Evolutionary conservation across 768 basidiomycete species (phyloP).

Genomic region (Agaricus sinodeliciosus): DNA sequence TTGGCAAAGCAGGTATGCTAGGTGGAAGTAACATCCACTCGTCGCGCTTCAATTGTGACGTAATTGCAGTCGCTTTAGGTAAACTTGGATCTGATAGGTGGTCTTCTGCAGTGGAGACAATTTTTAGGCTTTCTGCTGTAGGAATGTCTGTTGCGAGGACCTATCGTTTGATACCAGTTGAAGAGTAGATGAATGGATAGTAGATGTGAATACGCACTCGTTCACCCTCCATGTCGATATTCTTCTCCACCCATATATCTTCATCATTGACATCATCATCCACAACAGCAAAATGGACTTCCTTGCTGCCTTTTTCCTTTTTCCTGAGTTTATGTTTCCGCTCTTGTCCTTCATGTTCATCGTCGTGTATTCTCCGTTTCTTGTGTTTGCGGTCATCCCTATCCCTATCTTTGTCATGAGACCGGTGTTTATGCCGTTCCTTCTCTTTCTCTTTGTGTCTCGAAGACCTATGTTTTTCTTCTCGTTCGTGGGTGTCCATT

Average conservation of each 20-base stretch:
- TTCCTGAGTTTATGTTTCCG: constrained; percentile 34
- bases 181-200: neutral
- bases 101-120: constrained; percentile 54
- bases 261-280: constrained; percentile 74
- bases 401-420: constrained; percentile 16
- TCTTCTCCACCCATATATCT: constrained; percentile 86
- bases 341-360: constrained; percentile 24
- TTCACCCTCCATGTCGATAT: constrained; percentile 73
- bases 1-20: constrained; percentile 23
- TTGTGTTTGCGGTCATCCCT: constrained; percentile 42
- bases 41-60: constrained; percentile 57
- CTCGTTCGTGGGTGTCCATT: constrained; percentile 8
- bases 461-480: constrained; percentile 26
- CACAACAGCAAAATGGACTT: constrained; percentile 39
- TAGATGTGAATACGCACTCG: constrained; percentile 38
- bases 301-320: constrained; percentile 33
- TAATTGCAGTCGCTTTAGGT: constrained; percentile 41
- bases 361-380: constrained; percentile 48
- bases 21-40: constrained; percentile 81
- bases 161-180: constrained; percentile 24
- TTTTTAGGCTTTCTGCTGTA: constrained; percentile 60
- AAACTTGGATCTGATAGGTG: constrained; percentile 37
- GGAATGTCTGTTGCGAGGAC: constrained; percentile 70
- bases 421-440: constrained; percentile 27
- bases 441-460: constrained; percentile 15